phyloP scores from a whole-genome alignment of 139 green algal genomes.

The Monoraphidium neglectum region DNA sequence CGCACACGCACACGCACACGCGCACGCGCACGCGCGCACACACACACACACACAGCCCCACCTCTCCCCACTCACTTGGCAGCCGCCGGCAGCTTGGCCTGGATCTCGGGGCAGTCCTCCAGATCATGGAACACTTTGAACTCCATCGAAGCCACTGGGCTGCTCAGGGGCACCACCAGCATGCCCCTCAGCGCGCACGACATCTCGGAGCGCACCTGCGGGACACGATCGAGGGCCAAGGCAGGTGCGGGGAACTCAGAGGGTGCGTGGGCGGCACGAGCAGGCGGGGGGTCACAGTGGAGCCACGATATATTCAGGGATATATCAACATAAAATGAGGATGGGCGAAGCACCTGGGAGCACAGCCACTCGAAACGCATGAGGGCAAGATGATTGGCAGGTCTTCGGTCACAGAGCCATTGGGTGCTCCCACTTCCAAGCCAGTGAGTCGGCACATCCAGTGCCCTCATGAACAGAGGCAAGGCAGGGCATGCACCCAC shows the following conservation, averaged over 20 bases:
- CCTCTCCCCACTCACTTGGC: background rate
- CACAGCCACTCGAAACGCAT: background rate
- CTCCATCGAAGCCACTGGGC: conserved; percentile 25
- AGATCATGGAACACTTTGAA: conserved; percentile 30
- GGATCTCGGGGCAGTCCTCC: conserved; percentile 5
- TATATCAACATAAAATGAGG: background rate
- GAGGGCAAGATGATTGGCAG: background rate
- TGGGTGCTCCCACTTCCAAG: too few species aligned
- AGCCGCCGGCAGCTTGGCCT: background rate
- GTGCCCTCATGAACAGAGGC: too few species aligned
- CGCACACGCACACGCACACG: too few species aligned
- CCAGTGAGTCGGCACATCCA: background rate
- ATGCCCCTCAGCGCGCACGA: background rate
- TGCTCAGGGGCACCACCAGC: conserved; percentile 14
- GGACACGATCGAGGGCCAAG: background rate
- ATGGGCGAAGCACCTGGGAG: background rate
- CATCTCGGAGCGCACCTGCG: background rate
- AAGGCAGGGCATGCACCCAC: background rate
- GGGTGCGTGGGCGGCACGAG: background rate
- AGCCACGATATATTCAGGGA: background rate
- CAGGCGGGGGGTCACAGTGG: background rate
- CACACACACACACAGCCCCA: background rate
- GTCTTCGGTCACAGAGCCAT: background rate
- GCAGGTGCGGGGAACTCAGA: background rate
- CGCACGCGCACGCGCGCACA: background rate